Percentiles rank a stretch among this genome's conserved stretches.
Evolutionary conservation across 805 yeast genomes (phyloP).

Genomic region (Blastobotrys chiropterorum): DNA sequence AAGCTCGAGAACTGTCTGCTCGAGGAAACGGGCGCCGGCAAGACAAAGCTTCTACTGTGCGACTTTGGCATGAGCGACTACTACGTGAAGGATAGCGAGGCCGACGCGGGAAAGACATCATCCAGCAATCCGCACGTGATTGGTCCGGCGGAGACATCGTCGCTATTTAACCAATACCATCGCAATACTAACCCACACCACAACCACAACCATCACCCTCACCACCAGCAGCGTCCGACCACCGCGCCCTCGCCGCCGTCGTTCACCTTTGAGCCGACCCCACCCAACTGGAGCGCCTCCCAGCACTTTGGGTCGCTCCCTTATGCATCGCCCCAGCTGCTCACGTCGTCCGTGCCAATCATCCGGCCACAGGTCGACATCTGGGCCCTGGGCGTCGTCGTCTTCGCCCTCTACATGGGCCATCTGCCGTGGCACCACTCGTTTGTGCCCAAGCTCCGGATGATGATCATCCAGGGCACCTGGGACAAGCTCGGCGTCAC

Average conservation of each 20-base stretch:
- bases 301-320: slow-evolving; percentile 78
- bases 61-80: slow-evolving; percentile 81
- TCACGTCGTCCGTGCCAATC: slow-evolving; percentile 47
- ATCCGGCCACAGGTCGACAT: slow-evolving; percentile 68
- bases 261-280: neutral
- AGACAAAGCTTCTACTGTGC: slow-evolving; percentile 51
- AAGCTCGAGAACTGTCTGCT: slow-evolving; percentile 76
- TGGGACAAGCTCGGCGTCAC: slow-evolving; percentile 44
- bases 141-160: slow-evolving; percentile 23
- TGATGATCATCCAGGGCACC: slow-evolving; percentile 63
- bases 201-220: neutral
- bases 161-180: slow-evolving; percentile 21
- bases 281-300: slow-evolving; percentile 3
- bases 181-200: slow-evolving; percentile 11
- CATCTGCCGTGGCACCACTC: slow-evolving; percentile 76
- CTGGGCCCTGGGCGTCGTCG: slow-evolving; percentile 84
- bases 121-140: slow-evolving; percentile 12
- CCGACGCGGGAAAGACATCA: neutral
- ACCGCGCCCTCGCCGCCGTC: neutral
- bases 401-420: slow-evolving; percentile 68
- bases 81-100: slow-evolving; percentile 13
- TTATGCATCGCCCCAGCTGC: slow-evolving; percentile 84
- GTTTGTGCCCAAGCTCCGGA: slow-evolving; percentile 73
- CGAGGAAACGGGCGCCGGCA: slow-evolving; percentile 34
- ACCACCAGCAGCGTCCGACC: neutral